phyloP scores from a whole-genome alignment of 176 grass and related monocot genomes.

The Pontederia crassipes region DNA sequence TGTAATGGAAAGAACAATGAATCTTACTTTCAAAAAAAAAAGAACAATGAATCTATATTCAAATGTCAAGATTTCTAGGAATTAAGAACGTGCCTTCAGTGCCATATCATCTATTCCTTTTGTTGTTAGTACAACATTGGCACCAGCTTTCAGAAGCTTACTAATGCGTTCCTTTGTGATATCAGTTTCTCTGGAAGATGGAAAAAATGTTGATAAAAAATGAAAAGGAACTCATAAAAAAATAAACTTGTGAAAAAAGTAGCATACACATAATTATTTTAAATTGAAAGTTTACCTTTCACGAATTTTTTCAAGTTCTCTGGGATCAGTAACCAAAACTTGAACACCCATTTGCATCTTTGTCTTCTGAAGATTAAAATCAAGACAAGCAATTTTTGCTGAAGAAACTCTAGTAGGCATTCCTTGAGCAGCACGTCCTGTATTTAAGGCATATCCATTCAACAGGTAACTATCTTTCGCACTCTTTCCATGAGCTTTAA shows the following conservation, averaged over 20 bases:
- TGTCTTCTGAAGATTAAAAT: conserved; percentile 95
- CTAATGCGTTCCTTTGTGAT: conserved; percentile 90
- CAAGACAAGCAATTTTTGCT: conserved; percentile 84
- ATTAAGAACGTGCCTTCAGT: conserved; percentile 48
- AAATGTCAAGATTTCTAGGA: neutral
- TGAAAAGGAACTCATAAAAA: too few species aligned
- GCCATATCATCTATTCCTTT: conserved; percentile 99
- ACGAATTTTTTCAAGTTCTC: conserved; percentile 87
- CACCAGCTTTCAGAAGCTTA: conserved; percentile 71
- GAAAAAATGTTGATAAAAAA: too few species aligned
- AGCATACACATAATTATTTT: too few species aligned
- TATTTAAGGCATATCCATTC: conserved; percentile 85
- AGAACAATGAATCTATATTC: too few species aligned
- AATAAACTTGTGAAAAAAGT: too few species aligned
- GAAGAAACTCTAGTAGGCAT: conserved; percentile 70
- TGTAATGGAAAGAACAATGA: too few species aligned
- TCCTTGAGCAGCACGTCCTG: conserved; percentile 76
- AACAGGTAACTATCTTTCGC: conserved; percentile 71
- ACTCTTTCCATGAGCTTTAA: conserved; percentile 88
- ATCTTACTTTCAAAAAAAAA: too few species aligned
- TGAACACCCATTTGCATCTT: conserved; percentile 95
- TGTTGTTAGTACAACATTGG: conserved; percentile 79
- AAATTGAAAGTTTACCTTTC: conserved; percentile 32
- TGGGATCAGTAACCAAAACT: conserved; percentile 80
- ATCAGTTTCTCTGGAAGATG: conserved; percentile 53